phyloP scores from a whole-genome alignment of 139 green algal species.

The Astrephomene gubernaculifera region DNA sequence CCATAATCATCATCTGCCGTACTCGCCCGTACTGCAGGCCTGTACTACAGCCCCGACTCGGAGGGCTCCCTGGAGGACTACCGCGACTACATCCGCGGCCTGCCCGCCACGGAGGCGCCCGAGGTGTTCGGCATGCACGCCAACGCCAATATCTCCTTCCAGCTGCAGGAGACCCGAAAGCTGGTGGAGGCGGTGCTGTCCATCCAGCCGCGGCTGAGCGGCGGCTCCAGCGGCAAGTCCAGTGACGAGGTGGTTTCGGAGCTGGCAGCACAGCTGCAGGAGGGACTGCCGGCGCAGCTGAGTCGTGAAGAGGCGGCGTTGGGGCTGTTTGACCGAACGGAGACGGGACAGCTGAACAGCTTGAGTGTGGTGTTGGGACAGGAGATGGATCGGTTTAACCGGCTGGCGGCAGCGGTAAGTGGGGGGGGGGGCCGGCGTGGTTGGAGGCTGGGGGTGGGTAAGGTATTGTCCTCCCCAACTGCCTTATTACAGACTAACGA shows the following conservation, averaged over 20 bases:
- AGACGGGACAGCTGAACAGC: conserved; percentile 74
- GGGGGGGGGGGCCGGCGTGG: background rate
- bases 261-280: conserved; percentile 67
- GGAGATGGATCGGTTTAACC: conserved; percentile 76
- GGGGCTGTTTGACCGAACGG: conserved; percentile 70
- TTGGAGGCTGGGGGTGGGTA: background rate
- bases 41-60: conserved; percentile 61
- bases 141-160: conserved; percentile 88
- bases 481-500: no score
- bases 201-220: conserved; percentile 77
- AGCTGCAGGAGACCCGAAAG: conserved; percentile 79
- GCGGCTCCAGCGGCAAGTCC: conserved; percentile 47
- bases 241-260: conserved; percentile 72
- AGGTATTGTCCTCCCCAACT: no score
- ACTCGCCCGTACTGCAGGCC: no score
- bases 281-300: conserved; percentile 62
- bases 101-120: conserved; percentile 77
- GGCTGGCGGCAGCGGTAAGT: conserved; percentile 20
- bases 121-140: conserved; percentile 93
- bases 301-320: conserved; percentile 56
- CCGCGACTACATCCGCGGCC: conserved; percentile 70
- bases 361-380: conserved; percentile 85
- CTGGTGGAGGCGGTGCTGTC: conserved; percentile 78
- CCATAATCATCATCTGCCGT: no score
- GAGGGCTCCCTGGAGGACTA: conserved; percentile 62